Conservation (phyloP, 2,329 filamentous ascomycete species). For the Torrubiellomyces zombiae region DNA sequence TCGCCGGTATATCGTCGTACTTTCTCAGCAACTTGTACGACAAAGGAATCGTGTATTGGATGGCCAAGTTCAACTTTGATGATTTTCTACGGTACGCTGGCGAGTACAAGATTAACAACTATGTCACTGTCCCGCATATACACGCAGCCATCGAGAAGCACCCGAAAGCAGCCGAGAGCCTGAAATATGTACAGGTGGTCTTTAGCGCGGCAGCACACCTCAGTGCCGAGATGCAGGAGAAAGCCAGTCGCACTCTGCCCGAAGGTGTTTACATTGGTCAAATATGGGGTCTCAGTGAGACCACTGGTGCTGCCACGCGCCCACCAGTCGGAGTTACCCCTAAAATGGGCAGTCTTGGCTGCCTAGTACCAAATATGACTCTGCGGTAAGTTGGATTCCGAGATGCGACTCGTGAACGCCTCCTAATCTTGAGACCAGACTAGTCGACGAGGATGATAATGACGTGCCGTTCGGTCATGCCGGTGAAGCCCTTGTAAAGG, state of each 20-base stretch:
- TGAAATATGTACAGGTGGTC: constrained; percentile 29
- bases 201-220: constrained; percentile 39
- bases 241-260: constrained; percentile 31
- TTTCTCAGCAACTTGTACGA: constrained; percentile 23
- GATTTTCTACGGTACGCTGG: constrained; percentile 36
- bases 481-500: constrained; percentile 52
- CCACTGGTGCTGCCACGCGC: constrained; percentile 29
- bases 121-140: constrained; percentile 46
- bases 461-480: constrained; percentile 22
- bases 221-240: constrained; percentile 33
- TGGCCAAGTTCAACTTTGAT: constrained; percentile 40
- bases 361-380: constrained; percentile 12
- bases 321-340: constrained; percentile 23
- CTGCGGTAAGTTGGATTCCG: constrained; percentile 13
- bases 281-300: constrained; percentile 43
- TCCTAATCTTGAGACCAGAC: too few relatives aligned
- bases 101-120: constrained; percentile 31
- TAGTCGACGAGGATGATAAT: constrained; percentile 21
- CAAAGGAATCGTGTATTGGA: constrained; percentile 40
- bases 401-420: constrained; percentile 4
- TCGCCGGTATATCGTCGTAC: constrained; percentile 28
- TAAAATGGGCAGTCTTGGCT: constrained; percentile 27
- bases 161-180: constrained; percentile 36
- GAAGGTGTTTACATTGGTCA: constrained; percentile 25
- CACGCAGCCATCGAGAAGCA: constrained; percentile 41